These are phyloP conservation scores for Brassica carinata DNA, from an alignment of 345 rosid species.

Conservation along the genomic window DNA sequence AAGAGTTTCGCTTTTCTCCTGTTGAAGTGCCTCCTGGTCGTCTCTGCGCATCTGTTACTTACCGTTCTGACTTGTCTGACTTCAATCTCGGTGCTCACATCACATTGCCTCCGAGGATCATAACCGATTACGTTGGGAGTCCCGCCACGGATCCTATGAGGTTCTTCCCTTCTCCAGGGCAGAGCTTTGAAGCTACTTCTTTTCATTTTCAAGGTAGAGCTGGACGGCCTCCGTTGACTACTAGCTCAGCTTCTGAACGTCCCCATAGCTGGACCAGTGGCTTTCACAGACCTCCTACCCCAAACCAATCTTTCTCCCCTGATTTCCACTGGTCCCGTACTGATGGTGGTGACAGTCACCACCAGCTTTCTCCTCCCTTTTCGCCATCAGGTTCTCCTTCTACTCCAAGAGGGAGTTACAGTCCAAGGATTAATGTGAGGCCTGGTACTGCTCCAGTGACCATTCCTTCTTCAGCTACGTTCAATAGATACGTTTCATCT, in stretches of 20 bases:
- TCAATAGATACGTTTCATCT: conserved; percentile 61
- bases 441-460: conserved; percentile 84
- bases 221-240: conserved; percentile 47
- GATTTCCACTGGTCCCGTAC: conserved; percentile 49
- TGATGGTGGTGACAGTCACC: conserved; percentile 58
- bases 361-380: conserved; percentile 89
- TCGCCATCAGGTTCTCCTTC: conserved; percentile 76
- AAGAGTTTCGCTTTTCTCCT: conserved; percentile 63
- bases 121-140: conserved; percentile 83
- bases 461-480: conserved; percentile 61
- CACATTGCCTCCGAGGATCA: conserved; percentile 73
- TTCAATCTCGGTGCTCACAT: conserved; percentile 67
- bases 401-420: conserved; percentile 54
- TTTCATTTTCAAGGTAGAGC: conserved; percentile 52
- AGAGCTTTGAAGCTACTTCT: conserved; percentile 54
- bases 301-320: conserved; percentile 57
- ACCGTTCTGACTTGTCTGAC: conserved; percentile 62
- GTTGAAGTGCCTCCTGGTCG: conserved; percentile 82
- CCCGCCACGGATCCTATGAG: conserved; percentile 81
- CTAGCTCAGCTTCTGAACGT: conserved; percentile 55
- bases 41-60: conserved; percentile 65
- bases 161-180: conserved; percentile 70
- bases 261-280: conserved; percentile 98
- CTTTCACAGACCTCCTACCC: conserved; percentile 52
- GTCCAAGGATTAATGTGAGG: conserved; percentile 45